Evolutionary conservation across 2,329 filamentous ascomycete genomes (phyloP).

Genomic region (Stachybotrys chlorohalonatus): DNA sequence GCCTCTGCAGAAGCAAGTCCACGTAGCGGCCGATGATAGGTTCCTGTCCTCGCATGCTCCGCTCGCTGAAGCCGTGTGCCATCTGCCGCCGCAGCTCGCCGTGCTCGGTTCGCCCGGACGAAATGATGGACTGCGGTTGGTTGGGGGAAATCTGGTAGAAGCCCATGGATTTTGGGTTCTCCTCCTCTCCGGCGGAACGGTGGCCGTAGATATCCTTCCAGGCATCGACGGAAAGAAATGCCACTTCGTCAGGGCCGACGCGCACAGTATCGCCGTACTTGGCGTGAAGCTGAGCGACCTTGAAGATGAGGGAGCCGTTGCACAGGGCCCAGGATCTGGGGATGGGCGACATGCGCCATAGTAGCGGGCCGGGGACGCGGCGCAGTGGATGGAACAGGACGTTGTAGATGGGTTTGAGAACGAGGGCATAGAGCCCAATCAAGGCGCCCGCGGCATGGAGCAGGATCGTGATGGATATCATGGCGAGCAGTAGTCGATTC

Average conservation of each 20-base stretch:
- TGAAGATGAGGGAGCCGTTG: neutral
- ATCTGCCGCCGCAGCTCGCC: neutral
- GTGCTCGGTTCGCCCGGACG: neutral
- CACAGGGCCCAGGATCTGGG: neutral
- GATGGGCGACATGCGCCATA: neutral
- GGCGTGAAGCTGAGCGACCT: neutral
- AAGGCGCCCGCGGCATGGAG: neutral
- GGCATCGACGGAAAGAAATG: neutral
- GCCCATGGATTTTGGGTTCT: neutral
- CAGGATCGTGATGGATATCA: neutral
- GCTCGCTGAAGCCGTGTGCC: neutral
- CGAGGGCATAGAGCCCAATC: neutral
- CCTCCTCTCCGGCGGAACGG: neutral
- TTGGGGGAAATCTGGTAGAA: neutral
- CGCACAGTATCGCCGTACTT: neutral
- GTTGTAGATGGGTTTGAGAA: neutral
- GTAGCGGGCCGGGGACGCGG: neutral
- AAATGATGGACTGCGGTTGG: neutral
- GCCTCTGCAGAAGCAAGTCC: neutral
- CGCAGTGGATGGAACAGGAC: neutral
- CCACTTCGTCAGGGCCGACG: neutral
- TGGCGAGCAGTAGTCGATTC: neutral
- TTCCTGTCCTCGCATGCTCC: neutral
- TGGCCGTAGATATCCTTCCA: slow-evolving; percentile 1
- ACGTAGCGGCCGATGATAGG: slow-evolving; percentile 1